These are phyloP conservation scores for Dipteronia dyeriana DNA, from an alignment of 345 rosid species.

Conservation along the genomic window DNA sequence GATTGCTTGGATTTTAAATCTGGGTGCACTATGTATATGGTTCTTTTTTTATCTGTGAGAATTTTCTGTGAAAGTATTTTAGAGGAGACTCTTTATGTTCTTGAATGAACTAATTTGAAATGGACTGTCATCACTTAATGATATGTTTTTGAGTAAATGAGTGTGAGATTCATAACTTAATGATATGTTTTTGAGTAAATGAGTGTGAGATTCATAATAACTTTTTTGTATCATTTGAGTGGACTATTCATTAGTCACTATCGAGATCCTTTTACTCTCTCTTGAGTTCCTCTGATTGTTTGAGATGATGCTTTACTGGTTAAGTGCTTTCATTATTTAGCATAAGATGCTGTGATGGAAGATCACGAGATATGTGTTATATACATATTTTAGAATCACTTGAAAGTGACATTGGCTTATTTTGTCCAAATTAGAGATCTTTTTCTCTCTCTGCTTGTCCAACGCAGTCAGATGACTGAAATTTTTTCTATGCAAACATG, in stretches of 20 bases:
- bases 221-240: neutral
- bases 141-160: neutral
- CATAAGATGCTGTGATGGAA: neutral
- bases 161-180: neutral
- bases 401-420: neutral
- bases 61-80: neutral
- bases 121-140: neutral
- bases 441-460: neutral
- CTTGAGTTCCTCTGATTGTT: neutral
- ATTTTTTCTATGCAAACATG: neutral
- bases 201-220: neutral
- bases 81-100: neutral
- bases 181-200: neutral
- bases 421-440: neutral
- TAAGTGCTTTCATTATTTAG: neutral
- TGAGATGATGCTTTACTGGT: neutral
- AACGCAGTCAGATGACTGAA: neutral
- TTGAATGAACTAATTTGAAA: neutral
- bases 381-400: neutral
- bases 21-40: neutral
- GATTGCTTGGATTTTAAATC: too few species aligned
- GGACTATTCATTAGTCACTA: neutral
- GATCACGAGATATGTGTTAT: neutral
- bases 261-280: neutral
- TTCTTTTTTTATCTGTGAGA: neutral